Evolutionary conservation across 768 basidiomycete species (phyloP), one percentile per base, ranked within the genome.

Genomic region (Baorangia bicolor): DNA sequence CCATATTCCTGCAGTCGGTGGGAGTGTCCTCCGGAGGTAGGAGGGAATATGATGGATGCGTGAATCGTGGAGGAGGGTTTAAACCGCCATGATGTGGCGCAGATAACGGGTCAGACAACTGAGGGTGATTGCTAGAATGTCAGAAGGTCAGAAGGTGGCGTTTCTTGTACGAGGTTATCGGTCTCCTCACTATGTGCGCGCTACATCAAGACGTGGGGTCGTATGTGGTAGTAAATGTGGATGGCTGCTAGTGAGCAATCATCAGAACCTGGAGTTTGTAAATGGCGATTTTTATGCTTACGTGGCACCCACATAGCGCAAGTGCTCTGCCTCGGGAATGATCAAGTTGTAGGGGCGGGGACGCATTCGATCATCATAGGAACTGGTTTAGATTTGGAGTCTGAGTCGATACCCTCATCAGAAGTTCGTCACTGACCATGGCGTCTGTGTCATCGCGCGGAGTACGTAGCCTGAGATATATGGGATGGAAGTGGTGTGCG

Each of bases 141-240:
- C 12, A 30, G 14, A 47, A 38, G 21, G 50, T 63, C 8, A 63
- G 28, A 42, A 49, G 16, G 13, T 23, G 3, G 9, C 2, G 0
- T 7, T 7, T 25, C 18, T n/a, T 25, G 14, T 21, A 21, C 12
- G 41, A 47, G 35, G 3, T 10, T 20, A 35, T 37, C n/a, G 16
- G 20, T 16, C 9, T 11, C 6, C 65, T 65, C 31, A 67, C 66
- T 42, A 33, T n/a, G 33, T 14, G 12, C 56, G 35, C 14, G 27
- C 20, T 23, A 37, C 42, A 48, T 55, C 49, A 39, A 49, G 18
- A 30, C 3, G 39, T 3, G 53, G 33, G 12, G 39, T 39, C 27
- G 14, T 41, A 37, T 34, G 34, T 46, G 35, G 35, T 28, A 7
- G 31, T 21, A 39, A 27, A 25, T 44, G 49, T 18, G 55, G 16